Evolutionary conservation across 176 grass and related monocot species (phyloP).

Genomic region (Luzula sylvatica): DNA sequence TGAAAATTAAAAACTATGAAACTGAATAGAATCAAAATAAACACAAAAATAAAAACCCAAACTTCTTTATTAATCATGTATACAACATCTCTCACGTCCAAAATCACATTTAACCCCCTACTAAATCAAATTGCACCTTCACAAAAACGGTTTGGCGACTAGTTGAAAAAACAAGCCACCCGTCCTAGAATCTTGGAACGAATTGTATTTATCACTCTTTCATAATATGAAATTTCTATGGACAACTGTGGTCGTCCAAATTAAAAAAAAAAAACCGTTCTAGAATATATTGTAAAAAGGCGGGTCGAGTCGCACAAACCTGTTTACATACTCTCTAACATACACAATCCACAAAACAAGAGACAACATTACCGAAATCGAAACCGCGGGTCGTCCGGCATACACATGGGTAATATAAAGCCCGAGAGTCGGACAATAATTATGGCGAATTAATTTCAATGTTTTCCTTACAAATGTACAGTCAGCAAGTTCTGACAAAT

Average conservation of each 20-base stretch:
- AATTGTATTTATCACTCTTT: too few species aligned
- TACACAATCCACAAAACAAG: slow-evolving; percentile 33
- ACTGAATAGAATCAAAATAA: too few species aligned
- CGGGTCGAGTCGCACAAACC: neutral
- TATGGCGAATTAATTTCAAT: slow-evolving; percentile 29
- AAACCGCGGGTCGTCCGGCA: slow-evolving; percentile 28
- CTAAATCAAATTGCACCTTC: too few species aligned
- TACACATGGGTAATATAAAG: slow-evolving; percentile 46
- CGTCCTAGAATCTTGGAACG: too few species aligned
- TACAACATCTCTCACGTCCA: neutral
- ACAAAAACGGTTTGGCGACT: too few species aligned
- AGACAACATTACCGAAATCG: slow-evolving; percentile 26
- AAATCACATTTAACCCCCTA: neutral
- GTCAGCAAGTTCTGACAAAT: slow-evolving; percentile 38
- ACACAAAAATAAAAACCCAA: too few species aligned
- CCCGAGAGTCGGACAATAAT: slow-evolving; percentile 37
- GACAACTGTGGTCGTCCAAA: too few species aligned
- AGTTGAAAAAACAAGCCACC: too few species aligned
- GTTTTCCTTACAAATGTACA: slow-evolving; percentile 56
- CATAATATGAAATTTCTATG: too few species aligned
- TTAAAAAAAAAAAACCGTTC: too few species aligned
- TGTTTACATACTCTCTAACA: slow-evolving; percentile 11
- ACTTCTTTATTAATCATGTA: too few species aligned
- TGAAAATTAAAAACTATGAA: too few species aligned
- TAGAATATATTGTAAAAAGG: neutral